These are phyloP conservation scores for Oryza brachyantha DNA, from an alignment of 176 grass and related monocot genomes.

Conservation along the genomic window DNA sequence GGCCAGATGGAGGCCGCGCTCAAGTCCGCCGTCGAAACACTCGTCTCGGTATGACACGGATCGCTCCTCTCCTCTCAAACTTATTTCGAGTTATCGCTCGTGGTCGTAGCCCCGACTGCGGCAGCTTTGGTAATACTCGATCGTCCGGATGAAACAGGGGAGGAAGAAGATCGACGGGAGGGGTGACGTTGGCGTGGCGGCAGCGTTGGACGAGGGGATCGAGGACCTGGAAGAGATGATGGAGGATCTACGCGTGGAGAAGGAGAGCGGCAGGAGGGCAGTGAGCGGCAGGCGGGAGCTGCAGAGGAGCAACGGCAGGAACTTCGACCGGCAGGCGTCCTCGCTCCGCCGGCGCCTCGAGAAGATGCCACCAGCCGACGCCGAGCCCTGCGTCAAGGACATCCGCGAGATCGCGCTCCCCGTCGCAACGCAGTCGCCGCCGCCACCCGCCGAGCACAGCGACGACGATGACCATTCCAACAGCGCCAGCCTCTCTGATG, in stretches of 20 bases:
- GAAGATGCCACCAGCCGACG: slow-evolving; percentile 49
- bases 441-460: neutral
- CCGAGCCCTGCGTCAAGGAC: slow-evolving; percentile 62
- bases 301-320: slow-evolving; percentile 52
- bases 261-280: slow-evolving; percentile 49
- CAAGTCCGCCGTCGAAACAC: slow-evolving; percentile 74
- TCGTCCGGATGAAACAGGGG: slow-evolving; percentile 37
- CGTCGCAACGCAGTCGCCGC: neutral
- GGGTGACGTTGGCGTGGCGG: slow-evolving; percentile 29
- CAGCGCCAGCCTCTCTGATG: slow-evolving; percentile 40
- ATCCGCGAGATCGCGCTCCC: slow-evolving; percentile 63
- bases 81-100: neutral
- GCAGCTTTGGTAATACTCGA: neutral
- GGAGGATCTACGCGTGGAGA: slow-evolving; percentile 59
- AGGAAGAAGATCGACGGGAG: slow-evolving; percentile 74
- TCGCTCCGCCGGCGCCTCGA: slow-evolving; percentile 64
- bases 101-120: neutral
- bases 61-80: neutral
- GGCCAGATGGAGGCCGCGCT: slow-evolving; percentile 64
- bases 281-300: slow-evolving; percentile 28
- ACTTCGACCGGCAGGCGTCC: slow-evolving; percentile 88
- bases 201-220: slow-evolving; percentile 62
- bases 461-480: slow-evolving; percentile 30
- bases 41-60: slow-evolving; percentile 47
- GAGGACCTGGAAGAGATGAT: slow-evolving; percentile 74